Base-by-base conservation (phyloP, 2,329 filamentous ascomycete genomes). In the Raffaelea deltoideospora region DNA sequence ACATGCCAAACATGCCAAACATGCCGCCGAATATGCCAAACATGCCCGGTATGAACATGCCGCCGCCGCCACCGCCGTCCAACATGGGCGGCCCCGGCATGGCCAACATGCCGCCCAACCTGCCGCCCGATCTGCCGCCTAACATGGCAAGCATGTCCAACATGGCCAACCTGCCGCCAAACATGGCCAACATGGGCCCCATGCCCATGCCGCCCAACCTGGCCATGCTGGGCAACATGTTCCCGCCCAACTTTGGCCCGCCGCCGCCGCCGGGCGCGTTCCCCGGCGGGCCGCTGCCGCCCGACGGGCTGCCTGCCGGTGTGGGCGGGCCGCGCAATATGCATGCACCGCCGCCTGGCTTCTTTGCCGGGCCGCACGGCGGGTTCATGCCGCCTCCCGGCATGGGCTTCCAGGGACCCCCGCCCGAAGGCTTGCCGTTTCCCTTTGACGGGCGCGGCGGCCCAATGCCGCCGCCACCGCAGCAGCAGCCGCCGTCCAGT, bases 161-260 rank as follows among this genome's bases (percentile, higher is more conserved):
- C 14, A 26, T 38, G 37, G 2, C 23, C 15, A 32, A n/a, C n/a
- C n/a, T n/a, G n/a, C n/a, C n/a, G n/a, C n/a, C n/a, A n/a, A 44
- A 38, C 27, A 27, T 43, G 33, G 34, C 35, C 29, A 33, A 22
- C 34, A 33, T 30, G 10, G 8, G 4, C 4, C 8, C 8, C 15
- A 30, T 40, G n/a, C 38, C 34, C 7, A 22, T 13, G 18, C 19
- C 34, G 24, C 33, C 40, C n/a, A 40, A 37, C 31, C 19, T 42
- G 35, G 11, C 35, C 24, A 40, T 34, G 32, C 38, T 45, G 42
- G 37, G 31, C 6, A 23, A 64, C 43, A 73, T 74, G 61, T 76
- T 70, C 47, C 69, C 69, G 17, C 69, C 70, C n/a, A 73, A 68
- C 50, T 77, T 76, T 59, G 56, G 19, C 57, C 54, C 17, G 33